Evolutionary conservation across 2,329 filamentous ascomycete species (phyloP).

Genomic region (Colletotrichum shisoi): DNA sequence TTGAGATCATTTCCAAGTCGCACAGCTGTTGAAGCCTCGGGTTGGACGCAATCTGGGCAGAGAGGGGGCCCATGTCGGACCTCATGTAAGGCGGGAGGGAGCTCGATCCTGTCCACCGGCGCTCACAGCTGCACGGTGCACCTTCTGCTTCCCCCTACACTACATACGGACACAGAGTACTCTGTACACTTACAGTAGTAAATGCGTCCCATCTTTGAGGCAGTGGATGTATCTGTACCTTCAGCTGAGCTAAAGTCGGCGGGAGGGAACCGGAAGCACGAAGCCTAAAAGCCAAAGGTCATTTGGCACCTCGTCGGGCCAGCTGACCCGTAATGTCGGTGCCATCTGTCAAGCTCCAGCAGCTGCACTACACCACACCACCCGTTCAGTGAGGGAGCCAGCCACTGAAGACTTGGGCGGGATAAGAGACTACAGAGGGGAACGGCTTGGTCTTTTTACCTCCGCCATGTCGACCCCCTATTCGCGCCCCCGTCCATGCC

Average conservation of each 20-base stretch:
- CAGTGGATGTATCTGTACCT: background rate
- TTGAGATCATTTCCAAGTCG: constrained; percentile 21
- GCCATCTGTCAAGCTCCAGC: constrained; percentile 27
- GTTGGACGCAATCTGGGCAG: constrained; percentile 14
- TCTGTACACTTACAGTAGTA: no score
- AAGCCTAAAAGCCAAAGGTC: constrained; percentile 3
- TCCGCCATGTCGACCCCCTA: constrained; percentile 29
- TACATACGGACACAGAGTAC: no score
- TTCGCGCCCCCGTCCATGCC: constrained; percentile 14
- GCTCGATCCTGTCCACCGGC: background rate
- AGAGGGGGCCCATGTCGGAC: constrained; percentile 5
- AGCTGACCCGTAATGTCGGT: constrained; percentile 7
- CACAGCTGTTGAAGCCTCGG: constrained; percentile 11
- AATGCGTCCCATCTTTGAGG: background rate
- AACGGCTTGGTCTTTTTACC: constrained; percentile 18
- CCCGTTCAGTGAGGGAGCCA: constrained; percentile 23
- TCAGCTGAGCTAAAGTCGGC: background rate
- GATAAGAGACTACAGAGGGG: constrained; percentile 32
- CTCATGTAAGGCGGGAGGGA: background rate
- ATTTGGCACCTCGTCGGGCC: background rate
- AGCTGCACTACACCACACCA: constrained; percentile 26
- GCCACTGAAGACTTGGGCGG: constrained; percentile 23
- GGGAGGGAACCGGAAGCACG: constrained; percentile 4
- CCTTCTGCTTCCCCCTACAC: background rate
- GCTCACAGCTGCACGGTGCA: background rate